Evolutionary conservation across 2,329 filamentous ascomycete species (phyloP), one percentile per base, ranked within the genome.

Genomic region (Madurella fahalii): DNA sequence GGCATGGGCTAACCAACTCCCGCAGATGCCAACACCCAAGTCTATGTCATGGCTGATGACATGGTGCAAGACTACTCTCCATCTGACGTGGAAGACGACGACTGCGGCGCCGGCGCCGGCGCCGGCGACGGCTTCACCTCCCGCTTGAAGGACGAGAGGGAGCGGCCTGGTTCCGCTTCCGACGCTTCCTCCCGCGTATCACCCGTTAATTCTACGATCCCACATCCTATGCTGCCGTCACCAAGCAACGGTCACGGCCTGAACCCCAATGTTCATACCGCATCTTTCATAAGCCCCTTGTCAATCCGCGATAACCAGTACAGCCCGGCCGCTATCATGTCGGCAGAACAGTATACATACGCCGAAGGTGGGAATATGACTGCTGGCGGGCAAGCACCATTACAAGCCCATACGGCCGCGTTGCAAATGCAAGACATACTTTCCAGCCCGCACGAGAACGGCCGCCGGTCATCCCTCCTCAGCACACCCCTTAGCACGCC

Each of bases 11-110:
- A 34, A 48, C 31, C 13, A 30, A 20, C 47, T 43, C 34, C 34
- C 13, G 3, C 52, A 82, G 80, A 82, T 63, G 76, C 66, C 44
- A 70, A 69, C 4, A 75, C 74, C 9, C 70, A 73, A 40, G 70
- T 81, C 16, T 76, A 73, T 48, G 76, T 83, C 43, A 78, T 77
- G 70, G 72, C 75, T 2, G 77, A 80, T 51, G 78, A 82, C 58
- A 78, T 79, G 58, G 66, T 76, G 7, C 70, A 72, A 3, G 76
- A 80, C 45, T 74, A 70, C 30, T 77, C 75, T 47, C 63, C 69
- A 13, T 78, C 75, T 1, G 77, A 81, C 17, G 32, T 39, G 16
- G 75, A 73, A 18, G 79, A 82, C 5, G 71, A 75, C 49, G 74
- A 76, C 25, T n/a, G n/a, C n/a, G n/a, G n/a, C n/a, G n/a, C n/a